Percentiles rank a stretch among this genome's conserved stretches.
phyloP scores from a whole-genome alignment of 352 stramenopile genomes.

The Globisporangium nagaii region DNA sequence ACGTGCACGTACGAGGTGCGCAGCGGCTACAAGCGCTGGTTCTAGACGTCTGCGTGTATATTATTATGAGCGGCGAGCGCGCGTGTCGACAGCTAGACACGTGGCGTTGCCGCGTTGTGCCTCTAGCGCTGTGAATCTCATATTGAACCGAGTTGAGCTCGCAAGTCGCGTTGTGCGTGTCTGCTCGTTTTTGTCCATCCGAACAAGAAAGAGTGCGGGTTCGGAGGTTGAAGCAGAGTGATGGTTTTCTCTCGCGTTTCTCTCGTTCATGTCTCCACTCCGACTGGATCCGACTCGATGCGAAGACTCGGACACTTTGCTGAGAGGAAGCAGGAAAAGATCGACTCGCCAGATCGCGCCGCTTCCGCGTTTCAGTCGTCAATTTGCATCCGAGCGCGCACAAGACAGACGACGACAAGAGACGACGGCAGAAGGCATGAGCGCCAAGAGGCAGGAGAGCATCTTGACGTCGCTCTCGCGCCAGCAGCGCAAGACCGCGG shows the following conservation, averaged over 20 bases:
- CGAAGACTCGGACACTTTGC: too few relatives aligned
- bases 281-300: too few relatives aligned
- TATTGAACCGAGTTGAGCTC: too few relatives aligned
- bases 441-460: constrained; percentile 35
- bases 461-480: constrained; percentile 34
- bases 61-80: not conserved
- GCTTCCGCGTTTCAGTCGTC: not conserved
- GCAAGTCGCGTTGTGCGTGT: too few relatives aligned
- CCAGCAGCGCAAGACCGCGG: constrained; percentile 19
- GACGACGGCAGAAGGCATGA: constrained; percentile 20
- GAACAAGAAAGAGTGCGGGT: too few relatives aligned
- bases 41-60: constrained; percentile 12
- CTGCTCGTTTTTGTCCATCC: too few relatives aligned
- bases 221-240: too few relatives aligned
- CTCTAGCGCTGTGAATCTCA: too few relatives aligned
- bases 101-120: not conserved
- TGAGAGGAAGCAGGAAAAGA: too few relatives aligned
- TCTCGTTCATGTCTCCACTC: too few relatives aligned
- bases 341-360: not conserved
- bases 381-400: not conserved
- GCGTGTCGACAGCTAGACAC: not conserved
- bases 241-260: too few relatives aligned
- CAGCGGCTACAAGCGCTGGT: constrained; percentile 53
- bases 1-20: constrained; percentile 47
- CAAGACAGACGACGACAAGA: not conserved